Percentiles rank a stretch among this genome's conserved stretches.
Evolutionary conservation across 345 rosid species (phyloP).

Genomic region (Hirschfeldia incana): DNA sequence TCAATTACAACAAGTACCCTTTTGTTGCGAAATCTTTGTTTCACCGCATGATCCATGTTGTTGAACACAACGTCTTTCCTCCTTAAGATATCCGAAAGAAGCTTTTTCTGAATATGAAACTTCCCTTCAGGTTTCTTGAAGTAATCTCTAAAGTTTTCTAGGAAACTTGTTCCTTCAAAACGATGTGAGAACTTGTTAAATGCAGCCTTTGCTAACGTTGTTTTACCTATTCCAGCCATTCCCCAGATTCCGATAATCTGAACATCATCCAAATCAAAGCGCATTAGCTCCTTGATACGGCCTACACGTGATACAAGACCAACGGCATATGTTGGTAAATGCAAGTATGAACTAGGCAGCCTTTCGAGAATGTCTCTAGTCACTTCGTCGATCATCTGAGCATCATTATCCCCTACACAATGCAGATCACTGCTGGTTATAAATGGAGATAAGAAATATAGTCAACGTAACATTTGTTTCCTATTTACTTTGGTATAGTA

Average conservation of each 20-base stretch:
- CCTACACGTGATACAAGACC: not conserved
- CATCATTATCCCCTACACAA: not conserved
- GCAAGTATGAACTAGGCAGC: not conserved
- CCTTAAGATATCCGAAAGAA: conserved; percentile 40
- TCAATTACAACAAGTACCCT: conserved; percentile 19
- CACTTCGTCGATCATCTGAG: not conserved
- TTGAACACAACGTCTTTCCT: not conserved
- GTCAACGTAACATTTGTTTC: not conserved
- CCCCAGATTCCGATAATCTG: not conserved
- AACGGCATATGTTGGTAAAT: not conserved
- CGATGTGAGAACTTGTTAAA: not conserved
- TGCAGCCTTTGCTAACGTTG: not conserved
- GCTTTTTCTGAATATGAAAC: conserved; percentile 24
- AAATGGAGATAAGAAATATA: not conserved
- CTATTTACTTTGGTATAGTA: not conserved
- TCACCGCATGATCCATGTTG: conserved; percentile 5
- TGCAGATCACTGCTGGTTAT: not conserved
- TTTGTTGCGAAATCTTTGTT: not conserved
- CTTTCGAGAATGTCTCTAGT: not conserved
- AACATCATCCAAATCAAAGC: not conserved
- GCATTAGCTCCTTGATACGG: not conserved
- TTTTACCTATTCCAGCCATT: not conserved
- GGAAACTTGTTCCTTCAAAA: not conserved
- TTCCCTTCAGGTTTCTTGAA: not conserved
- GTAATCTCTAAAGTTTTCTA: not conserved